phyloP scores from a whole-genome alignment of 108 stramenopile genomes.

The Fragilaria crotonensis region DNA sequence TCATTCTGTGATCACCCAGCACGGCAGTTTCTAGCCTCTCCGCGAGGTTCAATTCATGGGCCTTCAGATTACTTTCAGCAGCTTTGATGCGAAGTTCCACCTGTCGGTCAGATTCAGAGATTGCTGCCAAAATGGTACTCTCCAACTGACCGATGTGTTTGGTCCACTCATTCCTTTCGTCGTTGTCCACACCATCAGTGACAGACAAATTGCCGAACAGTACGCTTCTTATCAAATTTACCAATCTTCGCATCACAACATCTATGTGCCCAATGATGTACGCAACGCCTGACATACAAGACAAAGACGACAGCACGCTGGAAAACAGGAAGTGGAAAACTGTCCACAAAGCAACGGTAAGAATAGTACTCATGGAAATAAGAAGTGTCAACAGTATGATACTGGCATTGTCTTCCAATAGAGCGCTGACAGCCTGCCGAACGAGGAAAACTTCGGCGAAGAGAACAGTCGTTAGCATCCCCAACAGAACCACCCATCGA shows the following conservation, averaged over 20 bases:
- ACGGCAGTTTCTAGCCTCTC: too few species aligned
- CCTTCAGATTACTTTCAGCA: too few species aligned
- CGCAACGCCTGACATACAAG: background rate
- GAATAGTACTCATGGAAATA: background rate
- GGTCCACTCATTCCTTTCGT: background rate
- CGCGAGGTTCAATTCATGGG: too few species aligned
- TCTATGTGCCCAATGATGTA: background rate
- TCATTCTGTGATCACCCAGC: too few species aligned
- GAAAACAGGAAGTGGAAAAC: background rate
- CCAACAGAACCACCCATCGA: background rate
- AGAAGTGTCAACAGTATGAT: background rate
- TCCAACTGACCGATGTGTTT: background rate
- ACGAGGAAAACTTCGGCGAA: background rate
- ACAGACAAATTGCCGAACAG: background rate
- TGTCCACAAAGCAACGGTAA: background rate
- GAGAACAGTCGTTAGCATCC: background rate
- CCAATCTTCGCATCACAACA: background rate
- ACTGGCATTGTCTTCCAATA: too few species aligned
- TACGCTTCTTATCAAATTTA: background rate
- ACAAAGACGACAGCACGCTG: background rate
- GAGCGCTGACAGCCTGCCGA: background rate
- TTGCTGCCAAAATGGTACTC: background rate
- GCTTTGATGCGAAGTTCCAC: background rate
- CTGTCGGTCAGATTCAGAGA: background rate
- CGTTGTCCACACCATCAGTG: background rate